Percentiles rank a stretch among this genome's conserved stretches.
These are phyloP conservation scores for Cordyceps javanica DNA, from an alignment of 2,329 filamentous ascomycete species.

Conservation along the genomic window DNA sequence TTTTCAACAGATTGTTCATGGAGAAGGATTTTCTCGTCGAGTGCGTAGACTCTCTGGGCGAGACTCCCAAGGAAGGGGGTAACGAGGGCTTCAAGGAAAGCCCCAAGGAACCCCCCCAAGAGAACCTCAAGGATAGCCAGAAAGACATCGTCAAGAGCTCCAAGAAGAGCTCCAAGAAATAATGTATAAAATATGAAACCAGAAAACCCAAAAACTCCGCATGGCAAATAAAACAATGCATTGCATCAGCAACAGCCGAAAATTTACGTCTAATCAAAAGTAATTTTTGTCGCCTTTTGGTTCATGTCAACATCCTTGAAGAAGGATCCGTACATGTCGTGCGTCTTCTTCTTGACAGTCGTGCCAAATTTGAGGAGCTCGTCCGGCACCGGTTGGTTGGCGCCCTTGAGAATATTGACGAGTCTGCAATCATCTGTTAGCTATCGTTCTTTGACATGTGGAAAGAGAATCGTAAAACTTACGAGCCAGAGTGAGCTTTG, in stretches of 20 bases:
- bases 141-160: background rate
- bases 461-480: constrained; percentile 38
- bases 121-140: background rate
- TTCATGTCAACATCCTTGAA: constrained; percentile 84
- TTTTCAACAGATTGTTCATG: constrained; percentile 39
- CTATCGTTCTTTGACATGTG: constrained; percentile 13
- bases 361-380: constrained; percentile 92
- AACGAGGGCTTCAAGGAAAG: background rate
- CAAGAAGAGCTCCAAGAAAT: constrained; percentile 3
- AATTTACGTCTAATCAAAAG: constrained; percentile 56
- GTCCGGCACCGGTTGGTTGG: constrained; percentile 84
- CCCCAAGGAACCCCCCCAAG: background rate
- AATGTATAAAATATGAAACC: background rate
- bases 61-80: constrained; percentile 23
- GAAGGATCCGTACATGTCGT: constrained; percentile 91
- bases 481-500: constrained; percentile 84
- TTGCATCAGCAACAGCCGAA: background rate
- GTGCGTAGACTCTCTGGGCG: constrained; percentile 40
- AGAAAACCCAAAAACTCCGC: background rate
- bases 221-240: constrained; percentile 5
- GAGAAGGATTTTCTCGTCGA: constrained; percentile 49
- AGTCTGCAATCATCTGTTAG: constrained; percentile 50
- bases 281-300: constrained; percentile 86
- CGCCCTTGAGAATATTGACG: constrained; percentile 91
- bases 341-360: constrained; percentile 97